These are phyloP conservation scores for Crithidia expoeki DNA, from an alignment of 208 protist species.

Conservation along the genomic window DNA sequence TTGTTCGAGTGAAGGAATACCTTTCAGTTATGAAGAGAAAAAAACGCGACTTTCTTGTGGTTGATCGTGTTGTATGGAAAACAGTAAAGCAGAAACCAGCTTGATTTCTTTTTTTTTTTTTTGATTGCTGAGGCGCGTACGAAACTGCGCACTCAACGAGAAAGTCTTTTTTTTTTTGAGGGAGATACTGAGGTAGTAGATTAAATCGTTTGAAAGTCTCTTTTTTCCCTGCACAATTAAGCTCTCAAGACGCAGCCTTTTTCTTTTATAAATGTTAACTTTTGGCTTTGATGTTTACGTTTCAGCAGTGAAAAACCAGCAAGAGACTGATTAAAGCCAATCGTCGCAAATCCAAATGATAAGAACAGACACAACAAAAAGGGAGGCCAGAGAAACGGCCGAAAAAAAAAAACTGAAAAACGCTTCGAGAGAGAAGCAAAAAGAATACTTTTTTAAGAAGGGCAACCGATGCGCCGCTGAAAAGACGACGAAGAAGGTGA, in stretches of 20 bases:
- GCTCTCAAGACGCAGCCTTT: no score
- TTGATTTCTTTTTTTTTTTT: neutral
- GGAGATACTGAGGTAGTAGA: no score
- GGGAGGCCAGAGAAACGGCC: neutral
- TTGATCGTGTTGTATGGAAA: no score
- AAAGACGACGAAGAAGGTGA: neutral
- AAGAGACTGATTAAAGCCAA: neutral
- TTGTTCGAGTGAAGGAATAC: no score
- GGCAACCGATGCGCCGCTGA: neutral
- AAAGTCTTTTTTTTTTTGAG: neutral
- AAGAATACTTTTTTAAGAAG: slow-evolving; percentile 8
- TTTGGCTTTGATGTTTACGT: neutral
- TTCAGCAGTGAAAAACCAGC: neutral
- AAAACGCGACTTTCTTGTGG: no score
- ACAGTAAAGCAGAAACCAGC: neutral
- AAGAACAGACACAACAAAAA: neutral
- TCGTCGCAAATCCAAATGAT: slow-evolving; percentile 6
- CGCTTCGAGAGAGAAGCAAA: slow-evolving; percentile 2
- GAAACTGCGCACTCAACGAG: neutral
- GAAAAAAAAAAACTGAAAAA: neutral
- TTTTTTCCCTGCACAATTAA: no score
- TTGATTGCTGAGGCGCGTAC: neutral
- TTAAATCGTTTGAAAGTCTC: no score
- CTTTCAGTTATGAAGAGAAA: no score
- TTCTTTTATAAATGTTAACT: no score